These are phyloP conservation scores for Colletotrichum endophyticum DNA, from an alignment of 2,329 filamentous ascomycete species.

Conservation along the genomic window DNA sequence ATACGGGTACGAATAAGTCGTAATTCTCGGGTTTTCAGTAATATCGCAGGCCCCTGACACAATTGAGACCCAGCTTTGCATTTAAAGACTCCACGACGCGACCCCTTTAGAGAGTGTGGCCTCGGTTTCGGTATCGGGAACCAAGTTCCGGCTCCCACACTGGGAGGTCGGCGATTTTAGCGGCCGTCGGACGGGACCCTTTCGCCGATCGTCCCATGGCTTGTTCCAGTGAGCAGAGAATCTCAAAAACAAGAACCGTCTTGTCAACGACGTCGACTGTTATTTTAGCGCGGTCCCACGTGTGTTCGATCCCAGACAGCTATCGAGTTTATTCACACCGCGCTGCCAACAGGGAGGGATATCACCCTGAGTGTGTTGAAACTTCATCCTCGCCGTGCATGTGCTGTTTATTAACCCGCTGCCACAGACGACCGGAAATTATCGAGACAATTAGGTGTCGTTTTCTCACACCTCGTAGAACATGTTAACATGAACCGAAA, in stretches of 20 bases:
- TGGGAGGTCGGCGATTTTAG: not conserved
- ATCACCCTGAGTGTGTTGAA: not conserved
- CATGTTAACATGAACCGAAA: not conserved
- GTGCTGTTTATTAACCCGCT: not conserved
- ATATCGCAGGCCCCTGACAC: not conserved
- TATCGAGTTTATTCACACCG: not conserved
- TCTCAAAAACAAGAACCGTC: not conserved
- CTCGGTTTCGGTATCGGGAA: not conserved
- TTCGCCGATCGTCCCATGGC: not conserved
- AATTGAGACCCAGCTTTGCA: not conserved
- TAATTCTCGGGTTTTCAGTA: not conserved
- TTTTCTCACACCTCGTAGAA: not conserved
- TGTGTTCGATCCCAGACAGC: not conserved
- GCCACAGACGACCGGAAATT: fast-evolving
- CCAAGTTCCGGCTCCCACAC: not conserved
- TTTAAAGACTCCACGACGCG: not conserved
- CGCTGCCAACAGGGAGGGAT: not conserved
- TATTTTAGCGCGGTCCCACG: not conserved
- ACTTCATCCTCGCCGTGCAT: not conserved
- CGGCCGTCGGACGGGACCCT: not conserved
- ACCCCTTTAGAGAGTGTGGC: not conserved
- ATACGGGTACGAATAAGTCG: not conserved
- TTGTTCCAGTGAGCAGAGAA: not conserved
- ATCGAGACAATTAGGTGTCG: not conserved
- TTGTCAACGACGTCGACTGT: not conserved